Evolutionary conservation across 2,329 filamentous ascomycete species (phyloP), one percentile per base, ranked within the genome.

Genomic region (Arthrobotrys sphaeroides): DNA sequence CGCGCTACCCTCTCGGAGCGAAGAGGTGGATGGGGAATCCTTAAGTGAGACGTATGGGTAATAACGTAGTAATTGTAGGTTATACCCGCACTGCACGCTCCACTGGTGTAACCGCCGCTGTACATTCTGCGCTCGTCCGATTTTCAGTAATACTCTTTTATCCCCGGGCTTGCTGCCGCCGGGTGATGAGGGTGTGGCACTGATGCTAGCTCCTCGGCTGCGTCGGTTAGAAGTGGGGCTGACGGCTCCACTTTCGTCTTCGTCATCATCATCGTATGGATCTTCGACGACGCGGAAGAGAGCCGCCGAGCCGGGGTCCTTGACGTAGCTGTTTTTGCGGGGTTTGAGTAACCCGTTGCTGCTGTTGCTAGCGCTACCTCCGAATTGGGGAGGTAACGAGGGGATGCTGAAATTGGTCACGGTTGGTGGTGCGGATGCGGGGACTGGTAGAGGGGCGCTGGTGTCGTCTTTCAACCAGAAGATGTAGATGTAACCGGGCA

Each of bases 401-500:
- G 0, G 86, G 82, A 2, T 85, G 83, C 47, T 87, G 83, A 57
- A 82, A 80, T 22, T 82, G 82, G 20, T 82, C 81, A 10, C 82
- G 79, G 53, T 79, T 79, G 60, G 78, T 65, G 65, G 53, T 7
- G 51, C 64, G 18, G 79, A 16, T 67, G 79, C 5, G 82, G 83
- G 45, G 84, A 80, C 1, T 86, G 84, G 0, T 88, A 86, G 43
- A 90, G 85, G 55, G 91, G 84, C 9, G 87, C 86, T 6, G 88
- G 85, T 18, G 88, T 87, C 85, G 31, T 93, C 89, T 0, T 93
- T 97, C 20, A 97, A 86, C 93, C 94, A 97, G 86, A 98, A 99
- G 83, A 99, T 96, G 86, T 99, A 99, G 78, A 99, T 98, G 84
- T 95, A 99, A 38, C 95, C 95, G 10, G 90, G 85, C 79, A 96